phyloP scores from a whole-genome alignment of 2,329 filamentous ascomycete species.

The Exophiala lecanii-corni region DNA sequence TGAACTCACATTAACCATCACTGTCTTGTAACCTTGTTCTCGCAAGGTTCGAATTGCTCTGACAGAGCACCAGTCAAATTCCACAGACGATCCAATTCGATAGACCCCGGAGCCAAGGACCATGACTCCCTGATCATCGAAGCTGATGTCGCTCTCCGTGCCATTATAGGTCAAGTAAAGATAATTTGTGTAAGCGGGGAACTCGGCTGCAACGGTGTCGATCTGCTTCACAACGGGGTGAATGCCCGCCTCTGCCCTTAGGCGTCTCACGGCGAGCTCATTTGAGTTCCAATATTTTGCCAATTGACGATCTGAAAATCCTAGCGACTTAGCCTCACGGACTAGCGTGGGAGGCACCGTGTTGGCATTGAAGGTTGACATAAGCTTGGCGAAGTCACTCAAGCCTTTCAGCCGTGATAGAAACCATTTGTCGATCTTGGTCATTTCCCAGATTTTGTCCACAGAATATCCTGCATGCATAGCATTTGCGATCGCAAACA shows the following conservation, averaged over 20 bases:
- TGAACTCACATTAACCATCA: conserved; percentile 71
- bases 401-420: conserved; percentile 84
- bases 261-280: conserved; percentile 79
- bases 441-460: conserved; percentile 97
- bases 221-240: conserved; percentile 94
- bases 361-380: conserved; percentile 66
- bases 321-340: conserved; percentile 82
- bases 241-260: conserved; percentile 81
- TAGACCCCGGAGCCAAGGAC: conserved; percentile 94
- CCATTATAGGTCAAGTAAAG: conserved; percentile 96
- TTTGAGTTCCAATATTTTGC: conserved; percentile 93
- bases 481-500: conserved; percentile 96
- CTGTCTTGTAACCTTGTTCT: conserved; percentile 79
- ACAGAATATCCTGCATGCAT: conserved; percentile 93
- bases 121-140: conserved; percentile 91
- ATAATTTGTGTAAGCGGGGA: conserved; percentile 92
- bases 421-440: conserved; percentile 99
- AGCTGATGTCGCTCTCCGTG: conserved; percentile 73
- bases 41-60: conserved; percentile 87
- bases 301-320: conserved; percentile 89
- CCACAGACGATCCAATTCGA: conserved; percentile 93
- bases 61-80: conserved; percentile 99
- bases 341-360: conserved; percentile 62
- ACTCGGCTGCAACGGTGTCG: conserved; percentile 95
- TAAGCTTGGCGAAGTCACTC: conserved; percentile 78